phyloP scores from a whole-genome alignment of 768 basidiomycete species.

The Fomitopsis pulvina region DNA sequence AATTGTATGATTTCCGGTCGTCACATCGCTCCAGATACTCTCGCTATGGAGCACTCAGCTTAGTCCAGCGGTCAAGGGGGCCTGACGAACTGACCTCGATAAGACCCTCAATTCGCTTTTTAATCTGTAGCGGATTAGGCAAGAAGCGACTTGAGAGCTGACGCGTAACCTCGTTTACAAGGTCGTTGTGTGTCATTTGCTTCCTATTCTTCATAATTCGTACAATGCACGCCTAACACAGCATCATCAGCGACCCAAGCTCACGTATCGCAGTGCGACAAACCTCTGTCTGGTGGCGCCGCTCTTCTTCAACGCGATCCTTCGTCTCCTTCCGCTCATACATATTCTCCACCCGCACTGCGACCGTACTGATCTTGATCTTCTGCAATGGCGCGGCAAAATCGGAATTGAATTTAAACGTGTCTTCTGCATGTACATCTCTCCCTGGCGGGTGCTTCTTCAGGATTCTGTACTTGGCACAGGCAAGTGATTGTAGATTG shows the following conservation, averaged over 20 bases:
- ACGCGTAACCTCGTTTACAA: conserved; percentile 85
- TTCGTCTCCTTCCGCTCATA: conserved; percentile 90
- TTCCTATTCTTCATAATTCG: conserved; percentile 97
- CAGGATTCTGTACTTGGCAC: conserved; percentile 88
- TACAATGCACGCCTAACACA: conserved; percentile 86
- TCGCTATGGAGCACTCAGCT: conserved; percentile 40
- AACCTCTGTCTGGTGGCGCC: conserved; percentile 86
- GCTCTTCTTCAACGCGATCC: conserved; percentile 86
- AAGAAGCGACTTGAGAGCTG: conserved; percentile 82
- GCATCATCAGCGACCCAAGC: background rate
- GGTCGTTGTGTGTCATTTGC: conserved; percentile 78
- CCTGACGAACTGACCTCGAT: conserved; percentile 65
- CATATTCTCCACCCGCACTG: conserved; percentile 77
- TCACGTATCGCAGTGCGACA: conserved; percentile 14
- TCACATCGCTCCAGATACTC: conserved; percentile 92
- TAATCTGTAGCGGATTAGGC: conserved; percentile 82
- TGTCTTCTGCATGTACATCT: conserved; percentile 68
- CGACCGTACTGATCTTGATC: conserved; percentile 90
- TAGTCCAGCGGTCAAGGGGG: background rate
- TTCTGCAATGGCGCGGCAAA: conserved; percentile 81
- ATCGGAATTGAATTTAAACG: conserved; percentile 82
- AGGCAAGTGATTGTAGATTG: conserved; percentile 93
- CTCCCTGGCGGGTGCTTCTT: conserved; percentile 87
- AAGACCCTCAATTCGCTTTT: conserved; percentile 87
- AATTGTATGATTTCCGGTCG: conserved; percentile 85